Base-by-base conservation (phyloP, 805 yeast genomes). In the Lipomyces starkeyi region DNA sequence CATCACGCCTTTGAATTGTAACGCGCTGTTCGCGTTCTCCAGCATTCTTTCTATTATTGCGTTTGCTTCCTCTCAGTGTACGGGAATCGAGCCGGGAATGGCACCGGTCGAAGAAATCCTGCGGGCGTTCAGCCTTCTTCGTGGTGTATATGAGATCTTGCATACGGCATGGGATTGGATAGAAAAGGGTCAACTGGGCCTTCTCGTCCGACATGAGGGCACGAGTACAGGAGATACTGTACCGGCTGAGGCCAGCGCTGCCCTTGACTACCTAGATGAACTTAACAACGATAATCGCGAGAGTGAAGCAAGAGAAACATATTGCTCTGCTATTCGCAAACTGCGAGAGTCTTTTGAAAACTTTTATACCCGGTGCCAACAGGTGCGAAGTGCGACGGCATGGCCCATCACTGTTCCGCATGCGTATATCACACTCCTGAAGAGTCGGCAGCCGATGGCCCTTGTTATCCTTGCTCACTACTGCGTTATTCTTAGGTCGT, bases 401-500 rank as follows among this genome's bases (percentile, higher is more conserved):
- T 52, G 56, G 32, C 56, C 56, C 1, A 27, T 52, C 27, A 27
- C 6, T 20, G 32, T 52, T 52, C 56, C 56, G 32, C 9, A 2
- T 3, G 56, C 32, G 32, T 52, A 52, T 22, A 52, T 52, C 17
- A 4, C 32, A 52, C 32, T 14, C 27, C 17, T 52, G 56, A 14
- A 3, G 32, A 52, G 56, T 52, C 56, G 56, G 56, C 56, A 52
- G 14, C 56, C 56, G 32, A 22, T 52, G 56, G 56, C 56, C 32
- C 56, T 52, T 52, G 56, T 52, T 20, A 20, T 52, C 32, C 56
- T 52, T 52, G 56, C 56, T 52, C 56, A 52, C 32, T 52, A 52
- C 56, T 52, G 32, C 27, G 32, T 52, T 11, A 22, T 52, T 52
- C 56, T 52, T 22, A 27, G 56, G 56, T 22, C 0, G 56, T 5